Base-by-base conservation (phyloP, 2,329 filamentous ascomycete species). In the Albifimbria verrucaria region DNA sequence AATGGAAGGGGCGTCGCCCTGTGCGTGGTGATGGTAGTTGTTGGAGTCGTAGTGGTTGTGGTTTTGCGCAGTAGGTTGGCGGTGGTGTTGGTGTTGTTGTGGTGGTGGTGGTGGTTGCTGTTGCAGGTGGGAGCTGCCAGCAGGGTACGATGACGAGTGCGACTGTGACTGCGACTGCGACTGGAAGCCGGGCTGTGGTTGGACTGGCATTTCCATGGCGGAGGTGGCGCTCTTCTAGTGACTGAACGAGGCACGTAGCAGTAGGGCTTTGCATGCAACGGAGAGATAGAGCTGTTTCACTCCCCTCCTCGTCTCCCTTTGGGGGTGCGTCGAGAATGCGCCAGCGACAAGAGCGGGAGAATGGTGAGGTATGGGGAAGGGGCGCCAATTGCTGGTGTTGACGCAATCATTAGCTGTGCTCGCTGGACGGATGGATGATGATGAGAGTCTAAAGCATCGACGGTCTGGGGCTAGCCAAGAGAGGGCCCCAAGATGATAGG, bases 121-220 rank as follows among this genome's bases (percentile, higher is more conserved):
- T 56, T 50, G 17, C 51, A 50, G 55, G 53, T 51, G 57, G 51
- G 57, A 54, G 57, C 50, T 57, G 54, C 55, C 42, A 55, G 55
- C 59, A 58, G 49, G 54, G 60, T 54, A 24, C 52, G 53, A 36
- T 59, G 60, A 51, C 54, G 62, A 56, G 51, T 62, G 62, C 45
- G 57, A 49, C 25, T 55, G 57, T 25, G 60, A 57, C 32, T n/a
- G 32, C 1, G 48, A 24, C 45, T 55, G 50, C 21, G 49, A 20
- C 26, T 55, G 55, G 46, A 55, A n/a, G n/a, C 22, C 48, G 2
- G 48, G 26, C 45, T 55, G 50, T 24, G 49, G 23, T 26, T 55
- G 55, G 46, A 55, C 48, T 50, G 61, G 61, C 25, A 58, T 59
- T 58, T 69, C 64, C 67, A 69, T 69, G 64, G 62, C 61, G 60